Evolutionary conservation across 805 yeast species (phyloP).

Genomic region (Spathaspora gorwiae): DNA sequence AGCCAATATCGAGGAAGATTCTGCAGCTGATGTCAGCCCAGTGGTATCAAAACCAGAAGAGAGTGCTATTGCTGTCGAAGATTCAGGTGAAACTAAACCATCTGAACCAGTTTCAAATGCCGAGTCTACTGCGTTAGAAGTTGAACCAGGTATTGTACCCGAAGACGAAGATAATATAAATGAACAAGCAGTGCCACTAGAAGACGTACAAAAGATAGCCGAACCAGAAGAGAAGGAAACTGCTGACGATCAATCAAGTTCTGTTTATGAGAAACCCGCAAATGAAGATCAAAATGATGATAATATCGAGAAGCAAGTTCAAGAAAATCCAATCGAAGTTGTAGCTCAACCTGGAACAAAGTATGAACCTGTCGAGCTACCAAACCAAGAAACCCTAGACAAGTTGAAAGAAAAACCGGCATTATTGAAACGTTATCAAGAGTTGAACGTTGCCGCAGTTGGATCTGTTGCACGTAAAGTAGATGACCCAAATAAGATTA

Average conservation of each 20-base stretch:
- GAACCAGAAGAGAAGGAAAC: not conserved
- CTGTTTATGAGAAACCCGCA: constrained; percentile 8
- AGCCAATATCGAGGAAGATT: constrained; percentile 12
- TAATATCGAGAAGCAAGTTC: constrained; percentile 20
- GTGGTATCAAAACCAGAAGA: constrained; percentile 10
- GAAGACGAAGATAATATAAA: constrained; percentile 17
- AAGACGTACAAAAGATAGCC: not conserved
- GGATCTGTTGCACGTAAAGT: constrained; percentile 41
- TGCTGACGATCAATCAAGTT: not conserved
- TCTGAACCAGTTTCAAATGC: constrained; percentile 16
- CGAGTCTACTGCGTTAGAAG: constrained; percentile 15
- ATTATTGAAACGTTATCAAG: constrained; percentile 45
- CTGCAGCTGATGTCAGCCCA: constrained; percentile 9
- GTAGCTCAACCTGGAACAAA: constrained; percentile 29
- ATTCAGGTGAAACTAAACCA: constrained; percentile 3
- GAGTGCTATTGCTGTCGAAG: constrained; percentile 6
- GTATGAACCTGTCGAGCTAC: constrained; percentile 31
- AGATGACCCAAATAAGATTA: constrained; percentile 45
- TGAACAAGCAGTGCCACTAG: not conserved
- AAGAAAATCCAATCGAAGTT: constrained; percentile 32
- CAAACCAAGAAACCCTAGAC: constrained; percentile 33
- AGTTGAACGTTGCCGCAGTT: constrained; percentile 44
- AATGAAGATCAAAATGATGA: constrained; percentile 17
- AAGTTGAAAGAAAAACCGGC: constrained; percentile 44
- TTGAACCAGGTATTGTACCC: constrained; percentile 7